Conservation (phyloP, 495 filamentous ascomycete genomes). For the Terfezia boudieri region DNA sequence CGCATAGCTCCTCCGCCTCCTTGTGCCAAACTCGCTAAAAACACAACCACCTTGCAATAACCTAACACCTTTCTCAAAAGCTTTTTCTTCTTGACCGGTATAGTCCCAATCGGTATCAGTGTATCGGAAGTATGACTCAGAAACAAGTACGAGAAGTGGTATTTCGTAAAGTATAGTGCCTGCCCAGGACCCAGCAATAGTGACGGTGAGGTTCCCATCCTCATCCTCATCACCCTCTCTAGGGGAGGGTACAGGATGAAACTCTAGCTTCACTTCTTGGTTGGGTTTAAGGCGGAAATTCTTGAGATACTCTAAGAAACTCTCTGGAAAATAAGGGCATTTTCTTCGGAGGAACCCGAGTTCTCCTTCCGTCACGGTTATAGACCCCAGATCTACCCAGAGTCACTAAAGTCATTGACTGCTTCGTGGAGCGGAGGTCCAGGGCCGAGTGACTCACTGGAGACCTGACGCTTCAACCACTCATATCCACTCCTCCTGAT, state of each 20-base stretch:
- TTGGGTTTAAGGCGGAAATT: conserved; percentile 58
- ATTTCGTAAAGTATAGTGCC: conserved; percentile 98
- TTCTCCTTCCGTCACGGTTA: conserved; percentile 57
- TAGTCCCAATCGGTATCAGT: conserved; percentile 77
- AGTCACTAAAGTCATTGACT: no score
- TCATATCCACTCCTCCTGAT: conserved; percentile 57
- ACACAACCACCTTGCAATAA: conserved; percentile 64
- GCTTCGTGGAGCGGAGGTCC: no score
- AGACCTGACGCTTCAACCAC: conserved; percentile 68
- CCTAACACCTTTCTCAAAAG: conserved; percentile 48
- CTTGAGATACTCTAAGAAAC: conserved; percentile 59
- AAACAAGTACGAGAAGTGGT: conserved; percentile 71
- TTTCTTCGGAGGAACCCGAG: conserved; percentile 49
- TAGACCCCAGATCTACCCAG: conserved; percentile 45
- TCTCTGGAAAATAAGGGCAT: conserved; percentile 57
- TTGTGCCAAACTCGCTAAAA: conserved; percentile 83
- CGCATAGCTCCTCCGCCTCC: conserved; percentile 73
- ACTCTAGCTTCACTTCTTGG: conserved; percentile 53
- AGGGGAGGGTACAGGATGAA: conserved; percentile 29
- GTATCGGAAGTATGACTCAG: conserved; percentile 93
- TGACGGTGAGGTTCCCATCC: conserved; percentile 48
- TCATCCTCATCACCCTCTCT: conserved; percentile 34
- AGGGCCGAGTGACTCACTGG: conserved; percentile 28
- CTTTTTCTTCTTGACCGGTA: conserved; percentile 61
- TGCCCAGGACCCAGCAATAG: conserved; percentile 62